Percentiles rank a stretch among this genome's conserved stretches.
These are phyloP conservation scores for Scytalidium sp. DNA, from an alignment of 2,329 filamentous ascomycete genomes.

Conservation along the genomic window DNA sequence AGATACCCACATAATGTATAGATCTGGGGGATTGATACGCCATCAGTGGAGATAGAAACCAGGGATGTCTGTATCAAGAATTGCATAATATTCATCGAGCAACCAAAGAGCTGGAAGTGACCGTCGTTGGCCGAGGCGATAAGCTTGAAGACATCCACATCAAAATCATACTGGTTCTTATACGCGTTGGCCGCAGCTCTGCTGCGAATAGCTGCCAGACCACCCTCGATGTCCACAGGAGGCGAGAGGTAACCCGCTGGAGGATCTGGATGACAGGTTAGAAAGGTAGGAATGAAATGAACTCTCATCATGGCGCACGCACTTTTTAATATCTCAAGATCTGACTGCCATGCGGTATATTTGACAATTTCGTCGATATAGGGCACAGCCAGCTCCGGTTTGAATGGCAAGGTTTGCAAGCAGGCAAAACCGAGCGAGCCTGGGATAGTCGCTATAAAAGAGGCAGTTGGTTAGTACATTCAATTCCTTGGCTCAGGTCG, in stretches of 20 bases:
- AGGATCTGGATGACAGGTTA: conserved; percentile 1
- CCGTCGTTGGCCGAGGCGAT: conserved; percentile 10
- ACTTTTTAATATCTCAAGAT: neutral
- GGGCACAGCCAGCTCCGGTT: neutral
- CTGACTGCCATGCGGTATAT: neutral
- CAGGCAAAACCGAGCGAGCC: neutral
- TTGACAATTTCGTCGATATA: neutral
- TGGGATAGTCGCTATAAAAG: too few species aligned
- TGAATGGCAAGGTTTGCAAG: neutral
- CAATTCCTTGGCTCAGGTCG: too few species aligned
- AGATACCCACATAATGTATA: conserved; percentile 3
- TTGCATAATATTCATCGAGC: neutral
- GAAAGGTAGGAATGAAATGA: neutral
- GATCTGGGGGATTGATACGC: conserved; percentile 7
- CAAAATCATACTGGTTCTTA: conserved; percentile 16
- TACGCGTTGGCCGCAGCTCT: conserved; percentile 12
- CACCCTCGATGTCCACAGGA: conserved; percentile 15
- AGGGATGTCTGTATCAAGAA: neutral
- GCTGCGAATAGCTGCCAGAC: conserved; percentile 11
- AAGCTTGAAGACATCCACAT: conserved; percentile 13
- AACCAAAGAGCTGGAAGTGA: conserved; percentile 2
- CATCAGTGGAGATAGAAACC: conserved; percentile 9
- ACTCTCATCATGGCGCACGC: neutral
- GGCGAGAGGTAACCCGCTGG: conserved; percentile 12
- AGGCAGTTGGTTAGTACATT: too few species aligned